These are phyloP conservation scores for Linum tenue DNA, from an alignment of 345 rosid species.

Conservation along the genomic window DNA sequence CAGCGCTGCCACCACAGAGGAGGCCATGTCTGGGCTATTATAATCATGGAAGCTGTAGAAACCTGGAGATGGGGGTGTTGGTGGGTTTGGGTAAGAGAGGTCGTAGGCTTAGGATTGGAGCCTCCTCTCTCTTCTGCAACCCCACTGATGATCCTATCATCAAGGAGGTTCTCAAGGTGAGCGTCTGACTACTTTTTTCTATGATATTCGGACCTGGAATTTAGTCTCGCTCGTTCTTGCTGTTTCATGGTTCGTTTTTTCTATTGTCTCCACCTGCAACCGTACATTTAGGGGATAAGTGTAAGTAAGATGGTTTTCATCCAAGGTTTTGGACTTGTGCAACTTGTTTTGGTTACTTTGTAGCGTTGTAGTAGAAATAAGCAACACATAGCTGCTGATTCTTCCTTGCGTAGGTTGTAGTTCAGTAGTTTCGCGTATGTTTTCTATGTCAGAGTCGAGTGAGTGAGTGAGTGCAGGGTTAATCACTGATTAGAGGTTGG, in stretches of 20 bases:
- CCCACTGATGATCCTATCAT: conserved; percentile 40
- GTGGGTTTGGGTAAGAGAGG: not conserved
- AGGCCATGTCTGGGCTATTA: not conserved
- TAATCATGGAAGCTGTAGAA: not conserved
- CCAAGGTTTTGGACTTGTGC: too few relatives aligned
- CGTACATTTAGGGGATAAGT: not conserved
- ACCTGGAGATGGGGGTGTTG: not conserved
- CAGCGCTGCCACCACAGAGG: not conserved
- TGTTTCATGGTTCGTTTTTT: not conserved
- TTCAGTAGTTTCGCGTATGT: too few relatives aligned
- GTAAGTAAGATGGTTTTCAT: too few relatives aligned
- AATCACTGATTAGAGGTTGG: too few relatives aligned
- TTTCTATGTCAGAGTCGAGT: too few relatives aligned
- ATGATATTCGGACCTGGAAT: not conserved
- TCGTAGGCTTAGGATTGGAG: conserved; percentile 12
- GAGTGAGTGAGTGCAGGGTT: too few relatives aligned
- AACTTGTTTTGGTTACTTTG: too few relatives aligned
- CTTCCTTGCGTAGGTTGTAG: too few relatives aligned
- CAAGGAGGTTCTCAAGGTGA: conserved; percentile 46
- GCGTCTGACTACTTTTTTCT: not conserved
- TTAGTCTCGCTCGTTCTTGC: not conserved
- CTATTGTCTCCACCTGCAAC: not conserved
- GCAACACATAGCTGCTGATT: too few relatives aligned
- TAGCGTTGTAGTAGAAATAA: too few relatives aligned
- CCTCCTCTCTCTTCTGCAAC: conserved; percentile 19